Evolutionary conservation across 2,329 filamentous ascomycete species (phyloP).

Genomic region (Exophiala oligosperma): DNA sequence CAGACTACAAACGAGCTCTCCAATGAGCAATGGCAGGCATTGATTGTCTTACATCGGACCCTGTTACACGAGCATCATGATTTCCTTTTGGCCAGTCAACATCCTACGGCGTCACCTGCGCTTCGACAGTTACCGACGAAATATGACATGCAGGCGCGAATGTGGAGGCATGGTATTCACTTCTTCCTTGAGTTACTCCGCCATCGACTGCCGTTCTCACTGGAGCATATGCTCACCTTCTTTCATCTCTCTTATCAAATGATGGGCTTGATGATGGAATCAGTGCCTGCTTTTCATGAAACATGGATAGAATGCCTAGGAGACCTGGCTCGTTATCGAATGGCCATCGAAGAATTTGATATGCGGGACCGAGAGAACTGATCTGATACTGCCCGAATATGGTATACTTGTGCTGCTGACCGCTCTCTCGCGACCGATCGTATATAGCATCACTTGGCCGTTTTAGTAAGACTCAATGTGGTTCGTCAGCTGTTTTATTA

Average conservation of each 20-base stretch:
- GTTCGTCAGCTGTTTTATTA: conserved; percentile 58
- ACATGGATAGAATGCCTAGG: conserved; percentile 95
- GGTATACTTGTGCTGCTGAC: conserved; percentile 83
- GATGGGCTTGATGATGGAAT: conserved; percentile 84
- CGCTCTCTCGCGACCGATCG: conserved; percentile 73
- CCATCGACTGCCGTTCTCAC: conserved; percentile 69
- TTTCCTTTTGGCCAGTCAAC: conserved; percentile 83
- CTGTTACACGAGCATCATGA: conserved; percentile 81
- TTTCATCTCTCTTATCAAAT: conserved; percentile 88
- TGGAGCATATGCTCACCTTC: conserved; percentile 89
- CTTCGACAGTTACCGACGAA: conserved; percentile 71
- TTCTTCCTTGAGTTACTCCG: conserved; percentile 76
- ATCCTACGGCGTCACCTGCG: conserved; percentile 71
- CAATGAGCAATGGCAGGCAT: conserved; percentile 77
- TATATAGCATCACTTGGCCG: conserved; percentile 83
- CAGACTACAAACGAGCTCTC: conserved; percentile 53
- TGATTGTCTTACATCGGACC: conserved; percentile 79
- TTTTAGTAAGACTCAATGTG: conserved; percentile 58
- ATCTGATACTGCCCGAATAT: conserved; percentile 75
- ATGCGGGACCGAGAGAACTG: conserved; percentile 74
- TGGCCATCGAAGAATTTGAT: conserved; percentile 88
- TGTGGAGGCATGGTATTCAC: conserved; percentile 94
- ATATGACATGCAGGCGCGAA: conserved; percentile 86
- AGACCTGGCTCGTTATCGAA: conserved; percentile 79
- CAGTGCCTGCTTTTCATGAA: conserved; percentile 76